Percentiles rank a stretch among this genome's conserved stretches.
Conservation (phyloP, 2,329 filamentous ascomycete genomes). For the Aureobasidium sp. region DNA sequence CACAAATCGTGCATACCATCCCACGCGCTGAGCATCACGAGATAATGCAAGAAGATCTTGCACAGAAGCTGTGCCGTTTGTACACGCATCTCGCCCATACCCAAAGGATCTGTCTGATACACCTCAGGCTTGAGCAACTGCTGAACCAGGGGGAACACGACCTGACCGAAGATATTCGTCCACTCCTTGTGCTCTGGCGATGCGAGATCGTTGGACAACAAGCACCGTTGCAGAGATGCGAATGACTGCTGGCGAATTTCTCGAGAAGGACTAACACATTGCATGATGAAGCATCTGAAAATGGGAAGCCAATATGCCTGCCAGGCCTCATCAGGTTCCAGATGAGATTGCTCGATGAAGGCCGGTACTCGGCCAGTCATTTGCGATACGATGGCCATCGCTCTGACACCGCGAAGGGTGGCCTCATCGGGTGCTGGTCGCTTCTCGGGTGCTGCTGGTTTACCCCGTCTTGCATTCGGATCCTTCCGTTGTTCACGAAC, state of each 20-base stretch:
- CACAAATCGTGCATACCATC: slow-evolving; percentile 87
- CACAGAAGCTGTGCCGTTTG: slow-evolving; percentile 85
- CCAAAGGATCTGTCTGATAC: slow-evolving; percentile 79
- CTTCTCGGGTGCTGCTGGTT: slow-evolving; percentile 44
- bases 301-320: slow-evolving; percentile 96
- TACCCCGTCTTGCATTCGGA: slow-evolving; percentile 24
- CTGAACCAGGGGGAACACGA: slow-evolving; percentile 84
- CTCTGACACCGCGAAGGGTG: slow-evolving; percentile 70
- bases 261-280: slow-evolving; percentile 90
- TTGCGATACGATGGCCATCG: slow-evolving; percentile 71
- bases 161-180: slow-evolving; percentile 90
- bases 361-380: slow-evolving; percentile 74
- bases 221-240: slow-evolving; percentile 71
- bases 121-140: slow-evolving; percentile 88
- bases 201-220: slow-evolving; percentile 76
- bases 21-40: slow-evolving; percentile 75
- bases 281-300: slow-evolving; percentile 76
- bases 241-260: slow-evolving; percentile 88
- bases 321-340: slow-evolving; percentile 71
- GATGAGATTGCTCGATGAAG: slow-evolving; percentile 85
- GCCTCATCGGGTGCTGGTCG: slow-evolving; percentile 42
- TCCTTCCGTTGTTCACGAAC: slow-evolving; percentile 56
- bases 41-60: slow-evolving; percentile 92
- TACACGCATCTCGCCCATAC: slow-evolving; percentile 93
- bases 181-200: slow-evolving; percentile 72